These are phyloP conservation scores for Ramichloridium luteum DNA, from an alignment of 2,329 filamentous ascomycete species.

Conservation along the genomic window DNA sequence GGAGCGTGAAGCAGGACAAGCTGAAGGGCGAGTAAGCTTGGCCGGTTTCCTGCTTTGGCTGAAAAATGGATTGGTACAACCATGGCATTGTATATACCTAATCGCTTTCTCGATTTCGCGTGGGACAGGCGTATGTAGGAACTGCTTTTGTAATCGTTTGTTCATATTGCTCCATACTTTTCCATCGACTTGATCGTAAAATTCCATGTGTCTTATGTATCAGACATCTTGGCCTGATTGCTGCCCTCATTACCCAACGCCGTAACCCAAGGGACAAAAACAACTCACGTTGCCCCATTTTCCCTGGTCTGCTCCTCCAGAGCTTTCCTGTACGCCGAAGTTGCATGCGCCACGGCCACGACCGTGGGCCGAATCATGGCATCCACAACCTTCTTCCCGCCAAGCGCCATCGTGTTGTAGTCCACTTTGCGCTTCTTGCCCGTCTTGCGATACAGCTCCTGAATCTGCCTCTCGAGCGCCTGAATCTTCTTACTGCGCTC, in stretches of 20 bases:
- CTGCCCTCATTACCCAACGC: too few species aligned
- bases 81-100: too few species aligned
- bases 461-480: constrained; percentile 55
- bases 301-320: constrained; percentile 45
- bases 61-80: too few species aligned
- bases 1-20: constrained; percentile 51
- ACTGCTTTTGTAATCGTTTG: too few species aligned
- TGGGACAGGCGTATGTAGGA: too few species aligned
- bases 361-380: constrained; percentile 65
- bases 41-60: too few species aligned
- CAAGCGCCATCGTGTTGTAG: constrained; percentile 54
- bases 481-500: constrained; percentile 58
- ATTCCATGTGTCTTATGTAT: too few species aligned
- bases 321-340: constrained; percentile 56
- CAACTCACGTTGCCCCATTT: constrained; percentile 6
- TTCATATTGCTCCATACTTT: too few species aligned
- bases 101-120: too few species aligned
- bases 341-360: constrained; percentile 58
- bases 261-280: too few species aligned
- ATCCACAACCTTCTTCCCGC: constrained; percentile 63
- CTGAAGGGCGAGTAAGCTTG: constrained; percentile 55
- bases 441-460: constrained; percentile 58
- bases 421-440: constrained; percentile 52
- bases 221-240: too few species aligned
- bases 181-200: too few species aligned